A percentile compares a stretch with the other conserved stretches of the same genome.
phyloP scores from a whole-genome alignment of 768 basidiomycete species.

The Neoboletus brunneissimus region DNA sequence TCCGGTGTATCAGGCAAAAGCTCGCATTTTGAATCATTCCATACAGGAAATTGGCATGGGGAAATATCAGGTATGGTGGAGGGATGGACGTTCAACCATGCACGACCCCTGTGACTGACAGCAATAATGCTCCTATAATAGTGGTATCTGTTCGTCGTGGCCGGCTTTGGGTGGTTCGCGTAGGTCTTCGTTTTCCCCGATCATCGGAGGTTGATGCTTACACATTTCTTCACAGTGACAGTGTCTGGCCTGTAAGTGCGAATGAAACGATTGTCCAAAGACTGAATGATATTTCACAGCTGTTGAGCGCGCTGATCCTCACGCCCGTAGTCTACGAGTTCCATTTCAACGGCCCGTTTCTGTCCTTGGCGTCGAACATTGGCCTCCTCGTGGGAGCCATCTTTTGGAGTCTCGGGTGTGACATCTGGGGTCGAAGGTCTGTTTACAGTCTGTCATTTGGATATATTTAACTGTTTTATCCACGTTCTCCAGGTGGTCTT shows the following conservation, averaged over 20 bases:
- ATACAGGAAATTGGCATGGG: slow-evolving; percentile 59
- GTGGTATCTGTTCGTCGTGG: slow-evolving; percentile 39
- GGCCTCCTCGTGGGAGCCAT: slow-evolving; percentile 52
- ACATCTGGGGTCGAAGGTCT: slow-evolving; percentile 50
- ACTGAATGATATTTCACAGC: slow-evolving; percentile 22
- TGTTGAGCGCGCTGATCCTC: slow-evolving; percentile 44
- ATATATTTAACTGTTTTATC: not conserved
- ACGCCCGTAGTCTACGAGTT: slow-evolving; percentile 50
- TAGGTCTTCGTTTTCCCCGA: slow-evolving; percentile 15
- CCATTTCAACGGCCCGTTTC: slow-evolving; percentile 43
- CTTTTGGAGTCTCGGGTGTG: slow-evolving; percentile 48
- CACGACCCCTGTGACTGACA: not conserved
- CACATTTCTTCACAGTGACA: slow-evolving; percentile 26
- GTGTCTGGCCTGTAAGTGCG: slow-evolving; percentile 38
- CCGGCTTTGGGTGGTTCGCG: slow-evolving; percentile 44
- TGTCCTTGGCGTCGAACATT: slow-evolving; percentile 50
- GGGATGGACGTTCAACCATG: not conserved
- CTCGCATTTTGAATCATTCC: slow-evolving; percentile 43
- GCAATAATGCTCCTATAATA: slow-evolving; percentile 1
- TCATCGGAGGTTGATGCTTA: not conserved
- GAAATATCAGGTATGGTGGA: slow-evolving; percentile 43
- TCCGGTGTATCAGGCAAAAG: slow-evolving; percentile 50
- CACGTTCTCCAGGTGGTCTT: slow-evolving; percentile 39
- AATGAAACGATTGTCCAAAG: not conserved
- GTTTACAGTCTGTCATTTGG: slow-evolving; percentile 2